Percentiles rank a stretch among this genome's conserved stretches.
Conservation (phyloP, 2,329 filamentous ascomycete species). For the Exophiala viscosa region DNA sequence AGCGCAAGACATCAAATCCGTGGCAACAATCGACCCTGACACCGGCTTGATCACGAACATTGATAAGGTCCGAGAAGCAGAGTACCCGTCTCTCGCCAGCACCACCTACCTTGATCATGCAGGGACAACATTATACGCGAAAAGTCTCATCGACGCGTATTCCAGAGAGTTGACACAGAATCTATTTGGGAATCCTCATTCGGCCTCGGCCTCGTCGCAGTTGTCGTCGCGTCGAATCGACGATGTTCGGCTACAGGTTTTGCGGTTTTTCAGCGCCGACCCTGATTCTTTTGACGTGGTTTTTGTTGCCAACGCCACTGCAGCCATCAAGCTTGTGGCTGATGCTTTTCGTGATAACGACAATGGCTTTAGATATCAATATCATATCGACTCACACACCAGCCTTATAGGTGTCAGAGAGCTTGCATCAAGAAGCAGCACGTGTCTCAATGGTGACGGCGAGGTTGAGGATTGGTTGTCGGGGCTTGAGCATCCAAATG, state of each 20-base stretch:
- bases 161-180: constrained; percentile 72
- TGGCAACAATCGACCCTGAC: constrained; percentile 12
- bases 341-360: constrained; percentile 69
- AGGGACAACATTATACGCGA: constrained; percentile 80
- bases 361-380: constrained; percentile 74
- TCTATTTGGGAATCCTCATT: constrained; percentile 89
- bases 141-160: constrained; percentile 75
- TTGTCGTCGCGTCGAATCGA: constrained; percentile 71
- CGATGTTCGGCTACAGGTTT: constrained; percentile 64
- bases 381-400: constrained; percentile 81
- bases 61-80: constrained; percentile 43
- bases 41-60: constrained; percentile 44
- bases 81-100: constrained; percentile 52
- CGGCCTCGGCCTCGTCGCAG: constrained; percentile 76
- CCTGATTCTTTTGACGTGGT: constrained; percentile 80
- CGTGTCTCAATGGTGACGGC: constrained; percentile 60
- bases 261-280: constrained; percentile 77
- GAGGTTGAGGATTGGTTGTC: constrained; percentile 65
- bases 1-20: background rate
- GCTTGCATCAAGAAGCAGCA: constrained; percentile 57
- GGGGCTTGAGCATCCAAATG: constrained; percentile 28
- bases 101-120: constrained; percentile 88
- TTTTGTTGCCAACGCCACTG: constrained; percentile 89
- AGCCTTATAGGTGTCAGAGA: constrained; percentile 79
- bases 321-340: constrained; percentile 79